Percentiles rank a stretch among this genome's conserved stretches.
Evolutionary conservation across 805 yeast species (phyloP).

Genomic region (Spathaspora boniae): DNA sequence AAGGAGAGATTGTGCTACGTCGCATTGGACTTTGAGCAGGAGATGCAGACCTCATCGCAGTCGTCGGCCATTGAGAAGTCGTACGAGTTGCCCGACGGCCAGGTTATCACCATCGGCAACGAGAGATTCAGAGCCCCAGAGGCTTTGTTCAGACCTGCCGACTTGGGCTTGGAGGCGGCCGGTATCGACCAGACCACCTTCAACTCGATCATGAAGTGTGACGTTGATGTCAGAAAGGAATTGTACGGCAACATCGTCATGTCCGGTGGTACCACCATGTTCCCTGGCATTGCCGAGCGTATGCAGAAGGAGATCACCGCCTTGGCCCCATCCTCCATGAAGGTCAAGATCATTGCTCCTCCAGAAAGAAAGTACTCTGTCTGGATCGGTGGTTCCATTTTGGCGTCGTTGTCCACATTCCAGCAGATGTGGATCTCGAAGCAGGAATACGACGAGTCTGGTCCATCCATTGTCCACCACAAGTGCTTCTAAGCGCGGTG

Average conservation of each 20-base stretch:
- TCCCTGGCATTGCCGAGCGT: conserved; percentile 99
- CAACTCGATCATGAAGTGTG: conserved; percentile 97
- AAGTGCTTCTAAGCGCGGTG: conserved; percentile 72
- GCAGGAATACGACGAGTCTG: conserved; percentile 99
- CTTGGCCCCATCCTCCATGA: conserved; percentile 99
- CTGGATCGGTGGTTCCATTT: conserved; percentile 99
- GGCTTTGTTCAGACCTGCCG: conserved; percentile 98
- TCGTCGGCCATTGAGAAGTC: conserved; percentile 97
- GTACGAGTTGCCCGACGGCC: conserved; percentile 99
- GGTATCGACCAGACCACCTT: conserved; percentile 98
- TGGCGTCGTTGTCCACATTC: conserved; percentile 98
- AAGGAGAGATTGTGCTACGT: conserved; percentile 99
- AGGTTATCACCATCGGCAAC: conserved; percentile 98
- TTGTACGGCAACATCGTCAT: conserved; percentile 98
- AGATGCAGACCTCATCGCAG: conserved; percentile 98
- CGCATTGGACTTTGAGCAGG: conserved; percentile 98
- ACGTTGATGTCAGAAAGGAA: conserved; percentile 98
- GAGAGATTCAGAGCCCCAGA: conserved; percentile 99
- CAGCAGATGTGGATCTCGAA: conserved; percentile 99
- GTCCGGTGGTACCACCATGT: conserved; percentile 99
- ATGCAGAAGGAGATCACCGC: conserved; percentile 99
- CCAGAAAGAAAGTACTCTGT: conserved; percentile 99
- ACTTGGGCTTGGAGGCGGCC: conserved; percentile 85
- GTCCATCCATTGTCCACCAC: conserved; percentile 98
- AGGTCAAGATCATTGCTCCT: conserved; percentile 98